Evolutionary conservation across 2,329 filamentous ascomycete genomes (phyloP).

Genomic region (Penicillium crustosum): DNA sequence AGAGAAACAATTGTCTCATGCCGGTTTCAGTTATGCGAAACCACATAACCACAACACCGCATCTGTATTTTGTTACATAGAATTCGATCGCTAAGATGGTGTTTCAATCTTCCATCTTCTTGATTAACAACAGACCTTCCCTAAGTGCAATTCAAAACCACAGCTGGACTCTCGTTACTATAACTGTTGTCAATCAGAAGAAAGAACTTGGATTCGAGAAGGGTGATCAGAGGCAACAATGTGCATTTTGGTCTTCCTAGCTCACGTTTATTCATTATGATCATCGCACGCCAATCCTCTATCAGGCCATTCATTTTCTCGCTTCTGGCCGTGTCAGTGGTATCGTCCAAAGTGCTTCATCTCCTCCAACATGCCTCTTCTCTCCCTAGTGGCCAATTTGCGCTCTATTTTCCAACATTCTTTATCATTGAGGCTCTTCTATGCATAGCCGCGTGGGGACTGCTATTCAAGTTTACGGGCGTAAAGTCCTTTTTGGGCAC

Average conservation of each 20-base stretch:
- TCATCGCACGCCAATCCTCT: constrained; percentile 21
- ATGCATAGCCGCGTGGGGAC: constrained; percentile 20
- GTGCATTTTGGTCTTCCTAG: background rate
- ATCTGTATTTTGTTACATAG: background rate
- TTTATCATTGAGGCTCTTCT: constrained; percentile 31
- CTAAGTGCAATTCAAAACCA: background rate
- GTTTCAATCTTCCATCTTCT: background rate
- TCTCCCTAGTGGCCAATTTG: constrained; percentile 21
- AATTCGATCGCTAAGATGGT: background rate
- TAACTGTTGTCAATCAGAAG: background rate
- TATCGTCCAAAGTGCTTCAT: constrained; percentile 31
- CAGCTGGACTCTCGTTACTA: background rate
- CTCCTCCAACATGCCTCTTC: constrained; percentile 28
- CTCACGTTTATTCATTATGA: constrained; percentile 18
- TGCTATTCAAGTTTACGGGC: constrained; percentile 26
- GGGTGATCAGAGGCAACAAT: background rate
- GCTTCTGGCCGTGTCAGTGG: constrained; percentile 26
- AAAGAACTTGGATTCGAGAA: background rate
- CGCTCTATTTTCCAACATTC: constrained; percentile 34
- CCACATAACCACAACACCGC: background rate
- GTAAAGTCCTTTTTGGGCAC: constrained; percentile 17
- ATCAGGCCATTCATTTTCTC: constrained; percentile 30
- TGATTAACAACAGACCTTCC: background rate
- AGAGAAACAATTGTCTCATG: background rate
- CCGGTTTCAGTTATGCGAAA: background rate